phyloP scores from a whole-genome alignment of 1,284 basidiomycete species.

The Tylopilus sp. region DNA sequence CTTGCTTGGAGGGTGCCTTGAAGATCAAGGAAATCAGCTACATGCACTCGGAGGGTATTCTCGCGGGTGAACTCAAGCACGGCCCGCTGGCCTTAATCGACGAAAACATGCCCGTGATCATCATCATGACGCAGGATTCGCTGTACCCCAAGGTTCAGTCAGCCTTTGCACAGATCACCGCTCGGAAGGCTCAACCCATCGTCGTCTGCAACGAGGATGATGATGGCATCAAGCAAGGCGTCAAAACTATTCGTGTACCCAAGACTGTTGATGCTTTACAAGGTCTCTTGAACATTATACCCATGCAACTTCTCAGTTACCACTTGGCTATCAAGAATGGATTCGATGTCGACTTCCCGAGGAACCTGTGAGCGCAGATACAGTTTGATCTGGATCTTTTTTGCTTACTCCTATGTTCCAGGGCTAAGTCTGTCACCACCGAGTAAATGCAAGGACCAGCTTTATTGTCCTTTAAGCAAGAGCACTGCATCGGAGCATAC shows the following conservation, averaged over 20 bases:
- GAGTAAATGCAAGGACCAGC: conserved; percentile 50
- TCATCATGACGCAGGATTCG: conserved; percentile 99
- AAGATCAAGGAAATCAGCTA: conserved; percentile 99
- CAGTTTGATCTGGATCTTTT: conserved; percentile 4
- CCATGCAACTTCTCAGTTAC: conserved; percentile 94
- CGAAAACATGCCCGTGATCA: conserved; percentile 97
- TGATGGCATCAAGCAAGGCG: conserved; percentile 69
- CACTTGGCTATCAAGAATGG: conserved; percentile 95
- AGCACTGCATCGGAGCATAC: neutral
- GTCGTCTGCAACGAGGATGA: conserved; percentile 97
- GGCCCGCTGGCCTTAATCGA: conserved; percentile 97
- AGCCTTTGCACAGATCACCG: conserved; percentile 94
- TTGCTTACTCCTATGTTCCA: conserved; percentile 29
- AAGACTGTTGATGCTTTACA: conserved; percentile 94
- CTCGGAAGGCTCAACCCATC: conserved; percentile 94
- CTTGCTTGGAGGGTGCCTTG: conserved; percentile 95
- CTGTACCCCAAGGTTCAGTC: conserved; percentile 98
- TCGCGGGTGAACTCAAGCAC: conserved; percentile 98
- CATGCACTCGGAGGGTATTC: conserved; percentile 91
- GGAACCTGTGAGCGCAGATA: conserved; percentile 73
- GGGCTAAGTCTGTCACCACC: conserved; percentile 81
- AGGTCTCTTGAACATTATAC: conserved; percentile 95
- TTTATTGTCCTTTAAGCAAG: neutral
- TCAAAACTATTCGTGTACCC: conserved; percentile 89
- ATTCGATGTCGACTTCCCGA: conserved; percentile 97